These are phyloP conservation scores for Pistacia integerrima DNA, from an alignment of 345 rosid genomes.

Conservation along the genomic window DNA sequence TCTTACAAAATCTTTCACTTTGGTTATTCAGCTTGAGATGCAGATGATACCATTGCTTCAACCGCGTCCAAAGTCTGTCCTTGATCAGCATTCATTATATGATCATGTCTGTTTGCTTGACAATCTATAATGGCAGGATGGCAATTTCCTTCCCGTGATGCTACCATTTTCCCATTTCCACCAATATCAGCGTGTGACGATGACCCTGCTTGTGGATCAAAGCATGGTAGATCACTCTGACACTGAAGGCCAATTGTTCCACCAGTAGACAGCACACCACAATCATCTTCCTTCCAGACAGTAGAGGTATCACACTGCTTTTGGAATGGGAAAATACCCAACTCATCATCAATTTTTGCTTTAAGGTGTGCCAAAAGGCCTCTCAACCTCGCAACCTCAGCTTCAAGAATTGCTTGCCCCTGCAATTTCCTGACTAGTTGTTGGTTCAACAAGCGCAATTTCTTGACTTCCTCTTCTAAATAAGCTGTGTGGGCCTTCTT, in stretches of 20 bases:
- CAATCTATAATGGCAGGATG: constrained; percentile 32
- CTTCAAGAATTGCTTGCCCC: constrained; percentile 52
- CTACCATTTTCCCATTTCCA: constrained; percentile 37
- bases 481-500: constrained; percentile 74
- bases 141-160: constrained; percentile 34
- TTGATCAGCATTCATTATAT: constrained; percentile 12
- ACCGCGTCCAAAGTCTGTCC: constrained; percentile 16
- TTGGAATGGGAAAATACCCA: constrained; percentile 50
- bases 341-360: constrained; percentile 52
- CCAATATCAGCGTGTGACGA: constrained; percentile 23
- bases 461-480: constrained; percentile 75
- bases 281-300: constrained; percentile 41
- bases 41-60: constrained; percentile 25
- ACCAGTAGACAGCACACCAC: constrained; percentile 23
- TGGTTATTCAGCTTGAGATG: constrained; percentile 20
- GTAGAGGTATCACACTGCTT: constrained; percentile 32
- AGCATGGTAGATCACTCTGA: constrained; percentile 34
- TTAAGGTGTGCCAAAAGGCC: constrained; percentile 49
- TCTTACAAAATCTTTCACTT: constrained; percentile 21
- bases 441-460: constrained; percentile 46
- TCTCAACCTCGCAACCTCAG: constrained; percentile 54
- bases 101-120: constrained; percentile 23
- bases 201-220: constrained; percentile 30
- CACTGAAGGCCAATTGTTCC: constrained; percentile 22
- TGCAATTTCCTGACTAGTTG: constrained; percentile 55